Evolutionary conservation across 345 rosid species (phyloP), one percentile per base, ranked within the genome.

Genomic region (Eucalyptus marginata): DNA sequence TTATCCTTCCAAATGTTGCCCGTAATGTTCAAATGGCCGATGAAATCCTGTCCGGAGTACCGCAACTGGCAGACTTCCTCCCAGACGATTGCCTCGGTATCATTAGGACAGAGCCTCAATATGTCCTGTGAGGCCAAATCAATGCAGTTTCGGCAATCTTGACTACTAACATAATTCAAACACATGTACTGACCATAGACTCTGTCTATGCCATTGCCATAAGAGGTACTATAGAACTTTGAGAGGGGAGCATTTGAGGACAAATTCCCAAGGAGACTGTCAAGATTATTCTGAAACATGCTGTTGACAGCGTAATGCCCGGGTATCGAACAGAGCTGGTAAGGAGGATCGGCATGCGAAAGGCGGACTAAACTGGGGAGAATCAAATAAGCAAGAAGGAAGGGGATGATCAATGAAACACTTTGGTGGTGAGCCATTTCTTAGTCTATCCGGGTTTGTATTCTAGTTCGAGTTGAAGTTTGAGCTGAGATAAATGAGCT

Each of bases 151-250:
- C 7, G 50, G 86, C 95, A 93, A 2, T 2, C 64, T 4, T 89
- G 89, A 33, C 5, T 46, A 64, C 56, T 7, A 27, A 36, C 33
- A 79, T 92, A 92, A 49, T 90, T 84, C n/a, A 92, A 90, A 88
- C 95, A 92, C 92, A 93, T 90, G 84, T 89, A 92, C 47, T 89
- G 93, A 66, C 86, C 91, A 47, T 90, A 93, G n/a, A 90, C 90
- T 52, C 29, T 89, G 24, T 91, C 36, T 1, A 87, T 17, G 33
- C n/a, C 59, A 20, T 88, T 87, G 66, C 93, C 94, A 7, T 49
- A 31, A 13, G 91, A 87, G 88, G 88, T 44, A 33, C 54, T 52
- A 50, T 80, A 68, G 71, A 68, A 88, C 5, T 88, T 88, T 5
- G 86, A 88, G 40, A 80, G 50, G 14, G 86, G 50, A 87, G 93